Evolutionary conservation across 176 grass and related monocot genomes (phyloP).

Genomic region (bread wheat (Triticum aestivum)): DNA sequence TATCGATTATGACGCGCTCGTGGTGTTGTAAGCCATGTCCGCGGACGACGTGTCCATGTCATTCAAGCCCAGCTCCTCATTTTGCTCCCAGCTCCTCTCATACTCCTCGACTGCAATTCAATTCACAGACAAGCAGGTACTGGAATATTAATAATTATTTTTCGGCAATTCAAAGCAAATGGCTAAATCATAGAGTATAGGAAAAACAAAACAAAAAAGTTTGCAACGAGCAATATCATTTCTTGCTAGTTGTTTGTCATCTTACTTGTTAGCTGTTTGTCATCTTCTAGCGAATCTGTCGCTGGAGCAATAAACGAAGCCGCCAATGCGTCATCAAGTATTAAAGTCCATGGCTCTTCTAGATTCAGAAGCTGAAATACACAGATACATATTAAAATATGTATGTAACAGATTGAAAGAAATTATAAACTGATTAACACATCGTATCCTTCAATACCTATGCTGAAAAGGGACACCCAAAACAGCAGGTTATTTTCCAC

Average conservation of each 20-base stretch:
- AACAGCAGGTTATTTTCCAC: too few relatives aligned
- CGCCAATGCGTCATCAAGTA: constrained; percentile 87
- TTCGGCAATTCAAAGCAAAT: background rate
- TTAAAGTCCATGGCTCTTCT: constrained; percentile 79
- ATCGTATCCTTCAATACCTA: background rate
- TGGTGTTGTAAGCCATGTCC: constrained; percentile 59
- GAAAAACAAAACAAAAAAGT: background rate
- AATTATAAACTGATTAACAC: background rate
- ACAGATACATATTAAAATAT: constrained; percentile 4
- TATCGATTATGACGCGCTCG: background rate
- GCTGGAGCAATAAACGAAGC: constrained; percentile 80
- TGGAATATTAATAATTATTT: background rate
- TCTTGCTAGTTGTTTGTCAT: too few relatives aligned
- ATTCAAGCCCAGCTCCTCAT: constrained; percentile 92
- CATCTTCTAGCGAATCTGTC: constrained; percentile 68
- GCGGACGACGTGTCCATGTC: constrained; percentile 95
- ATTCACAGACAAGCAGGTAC: constrained; percentile 16
- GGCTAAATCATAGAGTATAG: too few relatives aligned
- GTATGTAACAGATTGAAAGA: background rate
- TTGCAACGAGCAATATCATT: background rate
- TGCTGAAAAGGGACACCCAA: too few relatives aligned
- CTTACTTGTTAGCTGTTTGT: constrained; percentile 71
- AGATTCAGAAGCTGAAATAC: constrained; percentile 70
- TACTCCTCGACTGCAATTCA: constrained; percentile 80
- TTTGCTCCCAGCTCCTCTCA: constrained; percentile 82